These are phyloP conservation scores for Eustoma russellianum DNA, from an alignment of 257 asterid species.

Conservation along the genomic window DNA sequence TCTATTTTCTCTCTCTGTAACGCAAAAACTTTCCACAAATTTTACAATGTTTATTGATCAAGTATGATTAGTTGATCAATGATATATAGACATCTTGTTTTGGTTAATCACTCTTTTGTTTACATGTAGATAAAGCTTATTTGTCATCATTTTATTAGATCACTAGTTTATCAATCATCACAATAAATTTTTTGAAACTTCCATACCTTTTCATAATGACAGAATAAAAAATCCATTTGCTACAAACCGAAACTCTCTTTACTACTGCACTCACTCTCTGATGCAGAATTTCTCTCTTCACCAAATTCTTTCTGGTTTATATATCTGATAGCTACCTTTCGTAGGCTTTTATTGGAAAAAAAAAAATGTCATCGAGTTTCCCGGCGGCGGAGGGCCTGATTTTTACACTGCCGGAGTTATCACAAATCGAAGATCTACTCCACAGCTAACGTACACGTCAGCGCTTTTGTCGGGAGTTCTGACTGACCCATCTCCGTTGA, in stretches of 20 bases:
- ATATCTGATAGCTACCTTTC: slow-evolving; percentile 3
- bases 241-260: slow-evolving; percentile 7
- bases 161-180: too few relatives aligned
- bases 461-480: slow-evolving; percentile 56
- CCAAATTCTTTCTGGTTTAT: slow-evolving; percentile 10
- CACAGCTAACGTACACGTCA: slow-evolving; percentile 38
- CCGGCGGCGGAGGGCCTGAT: slow-evolving; percentile 57
- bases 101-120: too few relatives aligned
- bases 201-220: slow-evolving; percentile 28
- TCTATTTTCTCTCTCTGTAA: too few relatives aligned
- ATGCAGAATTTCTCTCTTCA: slow-evolving; percentile 24
- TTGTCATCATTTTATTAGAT: slow-evolving; percentile 2
- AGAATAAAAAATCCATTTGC: slow-evolving; percentile 38
- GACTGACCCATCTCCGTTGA: slow-evolving; percentile 43
- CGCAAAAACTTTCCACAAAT: too few relatives aligned
- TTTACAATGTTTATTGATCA: too few relatives aligned
- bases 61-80: too few relatives aligned
- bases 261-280: slow-evolving; percentile 6
- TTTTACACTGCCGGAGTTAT: slow-evolving; percentile 34
- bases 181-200: slow-evolving; percentile 12
- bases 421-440: slow-evolving; percentile 23
- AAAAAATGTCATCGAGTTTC: slow-evolving; percentile 44
- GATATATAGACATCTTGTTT: too few relatives aligned
- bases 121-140: too few relatives aligned
- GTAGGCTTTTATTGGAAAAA: neutral